Percentiles rank a stretch among this genome's conserved stretches.
Conservation (phyloP, 2,329 filamentous ascomycete species). For the Fusarium sp. region DNA sequence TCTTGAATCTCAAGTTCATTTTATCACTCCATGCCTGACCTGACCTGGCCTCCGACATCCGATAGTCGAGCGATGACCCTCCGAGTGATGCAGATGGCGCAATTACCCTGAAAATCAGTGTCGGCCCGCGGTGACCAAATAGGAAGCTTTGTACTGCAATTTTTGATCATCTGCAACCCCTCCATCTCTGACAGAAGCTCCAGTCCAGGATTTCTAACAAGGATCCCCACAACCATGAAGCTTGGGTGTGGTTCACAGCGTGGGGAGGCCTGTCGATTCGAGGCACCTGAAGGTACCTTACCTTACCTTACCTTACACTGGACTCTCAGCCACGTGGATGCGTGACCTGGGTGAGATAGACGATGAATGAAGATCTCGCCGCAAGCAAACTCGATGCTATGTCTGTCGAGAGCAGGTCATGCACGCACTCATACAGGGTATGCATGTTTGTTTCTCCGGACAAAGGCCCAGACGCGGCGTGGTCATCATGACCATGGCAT, state of each 20-base stretch:
- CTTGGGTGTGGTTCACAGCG: slow-evolving; percentile 22
- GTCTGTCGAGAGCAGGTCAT: background rate
- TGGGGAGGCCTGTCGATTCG: slow-evolving; percentile 19
- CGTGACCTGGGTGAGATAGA: background rate
- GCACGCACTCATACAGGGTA: background rate
- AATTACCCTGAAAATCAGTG: slow-evolving; percentile 4
- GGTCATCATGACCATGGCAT: background rate
- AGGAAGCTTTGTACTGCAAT: slow-evolving; percentile 16
- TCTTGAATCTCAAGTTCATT: background rate
- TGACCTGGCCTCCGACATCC: background rate
- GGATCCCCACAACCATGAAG: slow-evolving; percentile 13
- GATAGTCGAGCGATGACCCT: background rate
- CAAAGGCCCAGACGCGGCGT: background rate
- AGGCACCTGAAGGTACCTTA: background rate
- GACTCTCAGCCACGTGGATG: slow-evolving; percentile 22
- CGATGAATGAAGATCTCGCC: background rate
- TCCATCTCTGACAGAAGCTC: slow-evolving; percentile 14
- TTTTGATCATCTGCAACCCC: slow-evolving; percentile 10
- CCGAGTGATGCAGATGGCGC: background rate
- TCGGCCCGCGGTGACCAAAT: slow-evolving; percentile 15
- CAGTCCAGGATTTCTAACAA: slow-evolving; percentile 3
- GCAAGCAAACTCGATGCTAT: background rate
- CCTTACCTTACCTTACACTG: slow-evolving; percentile 14
- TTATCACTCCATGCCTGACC: background rate
- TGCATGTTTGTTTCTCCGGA: background rate